phyloP scores from a whole-genome alignment of 2,329 filamentous ascomycete species.

The Ophidiomyces ophidiicola region DNA sequence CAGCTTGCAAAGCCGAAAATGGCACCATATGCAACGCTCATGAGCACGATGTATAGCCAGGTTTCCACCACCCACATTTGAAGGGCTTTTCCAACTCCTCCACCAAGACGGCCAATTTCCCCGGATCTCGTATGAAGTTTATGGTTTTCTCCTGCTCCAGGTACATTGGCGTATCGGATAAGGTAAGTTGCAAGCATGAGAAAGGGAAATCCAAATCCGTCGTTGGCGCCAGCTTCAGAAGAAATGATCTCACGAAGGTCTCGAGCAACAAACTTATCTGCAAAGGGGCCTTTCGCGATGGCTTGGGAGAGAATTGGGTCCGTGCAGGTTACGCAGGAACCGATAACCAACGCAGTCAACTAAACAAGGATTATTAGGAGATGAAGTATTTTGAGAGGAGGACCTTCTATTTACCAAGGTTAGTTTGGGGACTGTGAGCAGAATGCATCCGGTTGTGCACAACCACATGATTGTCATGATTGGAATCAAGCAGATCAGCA shows the following conservation, averaged over 20 bases:
- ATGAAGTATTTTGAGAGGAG: neutral
- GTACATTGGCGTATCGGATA: constrained; percentile 41
- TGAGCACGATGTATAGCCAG: constrained; percentile 46
- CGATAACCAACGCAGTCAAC: constrained; percentile 46
- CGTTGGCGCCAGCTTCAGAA: constrained; percentile 50
- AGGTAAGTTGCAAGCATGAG: constrained; percentile 47
- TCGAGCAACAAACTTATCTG: constrained; percentile 49
- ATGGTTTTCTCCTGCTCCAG: constrained; percentile 18
- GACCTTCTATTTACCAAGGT: constrained; percentile 29
- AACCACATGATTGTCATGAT: constrained; percentile 54
- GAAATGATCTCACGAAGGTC: constrained; percentile 50
- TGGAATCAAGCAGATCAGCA: constrained; percentile 45
- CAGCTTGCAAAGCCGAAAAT: constrained; percentile 40
- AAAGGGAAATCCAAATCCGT: constrained; percentile 52
- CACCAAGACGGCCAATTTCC: constrained; percentile 42
- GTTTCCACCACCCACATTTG: constrained; percentile 50
- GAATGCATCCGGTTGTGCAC: constrained; percentile 44
- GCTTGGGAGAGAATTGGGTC: constrained; percentile 52
- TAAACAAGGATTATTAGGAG: constrained; percentile 13
- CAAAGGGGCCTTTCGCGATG: constrained; percentile 50
- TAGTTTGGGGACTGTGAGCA: constrained; percentile 44
- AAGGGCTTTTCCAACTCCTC: constrained; percentile 41
- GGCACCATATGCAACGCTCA: constrained; percentile 43
- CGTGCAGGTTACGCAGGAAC: constrained; percentile 49
- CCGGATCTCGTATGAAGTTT: constrained; percentile 14